Percentiles rank a stretch among this genome's conserved stretches.
These are phyloP conservation scores for Fusarium musae DNA, from an alignment of 2,329 filamentous ascomycete species.

Conservation along the genomic window DNA sequence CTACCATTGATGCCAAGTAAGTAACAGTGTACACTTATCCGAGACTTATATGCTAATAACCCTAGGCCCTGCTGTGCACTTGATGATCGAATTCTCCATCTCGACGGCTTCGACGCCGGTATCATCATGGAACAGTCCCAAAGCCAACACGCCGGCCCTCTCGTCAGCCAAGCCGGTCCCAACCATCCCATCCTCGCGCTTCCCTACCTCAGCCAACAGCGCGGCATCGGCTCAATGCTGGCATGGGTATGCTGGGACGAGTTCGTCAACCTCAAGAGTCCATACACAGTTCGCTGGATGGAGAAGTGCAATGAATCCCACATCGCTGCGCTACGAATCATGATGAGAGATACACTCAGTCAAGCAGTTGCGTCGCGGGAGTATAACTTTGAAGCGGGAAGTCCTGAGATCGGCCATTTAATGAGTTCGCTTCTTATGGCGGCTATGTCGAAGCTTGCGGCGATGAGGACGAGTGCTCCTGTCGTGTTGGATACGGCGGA, in stretches of 20 bases:
- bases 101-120: constrained; percentile 12
- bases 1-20: constrained; percentile 5
- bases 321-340: constrained; percentile 3
- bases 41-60: not conserved
- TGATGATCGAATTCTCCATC: constrained; percentile 3
- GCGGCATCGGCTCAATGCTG: constrained; percentile 5
- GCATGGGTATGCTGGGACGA: constrained; percentile 26
- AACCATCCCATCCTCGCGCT: constrained; percentile 3
- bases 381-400: not conserved
- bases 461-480: constrained; percentile 1
- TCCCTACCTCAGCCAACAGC: constrained; percentile 12
- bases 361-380: not conserved
- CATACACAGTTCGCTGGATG: constrained; percentile 17
- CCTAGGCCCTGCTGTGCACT: not conserved
- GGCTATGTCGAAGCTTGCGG: constrained; percentile 13
- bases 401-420: constrained; percentile 6
- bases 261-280: constrained; percentile 17
- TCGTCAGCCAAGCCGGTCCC: not conserved
- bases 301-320: constrained; percentile 23
- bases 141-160: constrained; percentile 1
- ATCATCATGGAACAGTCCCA: constrained; percentile 26
- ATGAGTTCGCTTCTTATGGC: constrained; percentile 24
- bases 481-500: constrained; percentile 3
- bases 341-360: constrained; percentile 16
- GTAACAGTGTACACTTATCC: no score